These are phyloP conservation scores for Leccinum pellstonianum DNA, from an alignment of 768 basidiomycete genomes.

Conservation along the genomic window DNA sequence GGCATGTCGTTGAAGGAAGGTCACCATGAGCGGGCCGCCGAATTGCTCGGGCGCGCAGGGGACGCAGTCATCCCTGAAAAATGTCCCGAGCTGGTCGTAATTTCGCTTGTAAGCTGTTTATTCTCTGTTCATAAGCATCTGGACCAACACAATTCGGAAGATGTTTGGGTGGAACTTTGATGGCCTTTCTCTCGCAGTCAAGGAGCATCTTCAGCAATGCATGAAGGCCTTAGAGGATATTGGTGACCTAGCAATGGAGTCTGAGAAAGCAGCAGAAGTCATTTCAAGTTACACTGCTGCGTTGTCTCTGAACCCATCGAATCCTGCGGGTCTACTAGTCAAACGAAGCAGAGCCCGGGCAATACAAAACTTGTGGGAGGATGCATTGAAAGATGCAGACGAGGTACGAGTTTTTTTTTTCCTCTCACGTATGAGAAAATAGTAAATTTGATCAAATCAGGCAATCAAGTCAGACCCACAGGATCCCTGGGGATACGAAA, in stretches of 20 bases:
- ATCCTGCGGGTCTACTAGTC: background rate
- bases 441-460: background rate
- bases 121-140: too few species aligned
- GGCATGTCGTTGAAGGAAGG: too few species aligned
- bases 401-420: background rate
- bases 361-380: background rate
- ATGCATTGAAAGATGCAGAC: constrained; percentile 15
- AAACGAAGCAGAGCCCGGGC: constrained; percentile 6
- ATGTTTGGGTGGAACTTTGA: constrained; percentile 17
- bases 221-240: background rate
- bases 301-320: background rate
- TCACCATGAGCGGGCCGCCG: too few species aligned
- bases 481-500: background rate
- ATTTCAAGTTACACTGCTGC: constrained; percentile 1
- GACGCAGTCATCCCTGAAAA: background rate
- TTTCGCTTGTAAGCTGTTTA: constrained; percentile 10
- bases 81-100: background rate
- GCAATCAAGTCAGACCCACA: background rate
- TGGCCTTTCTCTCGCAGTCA: background rate
- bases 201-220: background rate
- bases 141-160: background rate
- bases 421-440: background rate
- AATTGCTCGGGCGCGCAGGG: background rate
- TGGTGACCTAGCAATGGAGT: background rate
- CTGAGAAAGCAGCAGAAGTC: background rate